Conservation (phyloP, 2,329 filamentous ascomycete species). For the Allantophomopsis lycopodina region DNA sequence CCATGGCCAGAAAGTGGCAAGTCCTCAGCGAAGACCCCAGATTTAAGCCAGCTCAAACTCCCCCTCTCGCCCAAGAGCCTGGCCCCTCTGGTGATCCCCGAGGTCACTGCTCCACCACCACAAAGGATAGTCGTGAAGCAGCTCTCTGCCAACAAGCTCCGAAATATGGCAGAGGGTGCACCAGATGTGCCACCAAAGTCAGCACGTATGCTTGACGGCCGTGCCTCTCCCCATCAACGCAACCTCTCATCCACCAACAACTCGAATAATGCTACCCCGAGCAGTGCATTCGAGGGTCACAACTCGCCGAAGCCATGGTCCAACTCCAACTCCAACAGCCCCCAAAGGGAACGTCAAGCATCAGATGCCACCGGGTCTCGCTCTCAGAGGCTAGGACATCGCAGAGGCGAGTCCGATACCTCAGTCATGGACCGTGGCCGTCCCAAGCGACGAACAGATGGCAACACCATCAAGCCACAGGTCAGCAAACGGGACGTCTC, state of each 20-base stretch:
- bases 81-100: conserved; percentile 42
- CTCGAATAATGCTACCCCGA: conserved; percentile 3
- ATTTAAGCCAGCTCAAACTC: conserved; percentile 14
- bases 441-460: conserved; percentile 38
- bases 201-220: conserved; percentile 23
- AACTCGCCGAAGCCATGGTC: conserved; percentile 11
- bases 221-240: conserved; percentile 7
- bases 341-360: conserved; percentile 4
- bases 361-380: conserved; percentile 12
- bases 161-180: conserved; percentile 27
- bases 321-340: conserved; percentile 4
- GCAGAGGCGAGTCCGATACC: conserved; percentile 40
- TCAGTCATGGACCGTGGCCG: conserved; percentile 48
- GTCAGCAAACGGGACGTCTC: conserved; percentile 24
- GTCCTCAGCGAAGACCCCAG: not conserved
- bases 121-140: conserved; percentile 7
- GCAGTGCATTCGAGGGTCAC: conserved; percentile 5
- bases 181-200: conserved; percentile 25
- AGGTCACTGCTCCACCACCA: conserved; percentile 4
- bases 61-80: conserved; percentile 39
- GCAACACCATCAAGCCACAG: conserved; percentile 20
- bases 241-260: not conserved
- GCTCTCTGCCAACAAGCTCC: conserved; percentile 23
- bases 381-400: conserved; percentile 24
- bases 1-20: not conserved